Conservation (phyloP, 768 basidiomycete genomes). For the Mrakia gelida region DNA sequence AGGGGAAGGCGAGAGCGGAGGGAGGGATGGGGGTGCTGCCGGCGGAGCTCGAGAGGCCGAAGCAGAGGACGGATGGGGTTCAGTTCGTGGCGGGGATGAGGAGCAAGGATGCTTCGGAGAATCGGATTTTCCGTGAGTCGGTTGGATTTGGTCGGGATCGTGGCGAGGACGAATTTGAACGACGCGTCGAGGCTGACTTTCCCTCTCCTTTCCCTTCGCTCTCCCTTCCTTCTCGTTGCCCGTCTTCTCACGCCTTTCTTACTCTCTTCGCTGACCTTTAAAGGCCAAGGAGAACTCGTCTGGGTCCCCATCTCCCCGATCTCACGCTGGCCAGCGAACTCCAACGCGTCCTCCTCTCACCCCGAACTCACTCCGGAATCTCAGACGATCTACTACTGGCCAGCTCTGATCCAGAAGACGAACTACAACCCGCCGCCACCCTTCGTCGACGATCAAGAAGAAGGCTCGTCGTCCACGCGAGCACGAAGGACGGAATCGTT, state of each 20-base stretch:
- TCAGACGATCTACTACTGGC: conserved; percentile 2
- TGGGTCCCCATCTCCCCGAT: not conserved
- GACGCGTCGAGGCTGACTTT: not conserved
- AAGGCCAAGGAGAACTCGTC: conserved; percentile 11
- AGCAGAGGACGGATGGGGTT: not conserved
- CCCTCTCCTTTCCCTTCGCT: no score
- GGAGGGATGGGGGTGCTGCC: not conserved
- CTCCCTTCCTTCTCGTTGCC: no score
- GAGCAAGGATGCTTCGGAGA: not conserved
- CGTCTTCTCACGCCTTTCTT: no score
- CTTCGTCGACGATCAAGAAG: not conserved
- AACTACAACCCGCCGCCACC: not conserved
- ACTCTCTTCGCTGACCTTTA: no score
- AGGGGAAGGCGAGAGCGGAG: not conserved
- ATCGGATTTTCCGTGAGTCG: not conserved
- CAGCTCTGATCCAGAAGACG: conserved; percentile 5
- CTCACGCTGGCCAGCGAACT: not conserved
- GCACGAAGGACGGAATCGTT: not conserved
- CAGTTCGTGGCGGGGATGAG: conserved; percentile 1
- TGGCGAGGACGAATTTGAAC: no score
- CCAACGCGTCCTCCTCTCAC: not conserved
- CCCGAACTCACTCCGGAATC: not conserved
- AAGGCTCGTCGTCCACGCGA: not conserved
- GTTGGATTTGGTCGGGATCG: no score
- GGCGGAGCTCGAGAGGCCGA: not conserved